Base-by-base conservation (phyloP, 331 rosid species). In the Rosa hybrid region DNA sequence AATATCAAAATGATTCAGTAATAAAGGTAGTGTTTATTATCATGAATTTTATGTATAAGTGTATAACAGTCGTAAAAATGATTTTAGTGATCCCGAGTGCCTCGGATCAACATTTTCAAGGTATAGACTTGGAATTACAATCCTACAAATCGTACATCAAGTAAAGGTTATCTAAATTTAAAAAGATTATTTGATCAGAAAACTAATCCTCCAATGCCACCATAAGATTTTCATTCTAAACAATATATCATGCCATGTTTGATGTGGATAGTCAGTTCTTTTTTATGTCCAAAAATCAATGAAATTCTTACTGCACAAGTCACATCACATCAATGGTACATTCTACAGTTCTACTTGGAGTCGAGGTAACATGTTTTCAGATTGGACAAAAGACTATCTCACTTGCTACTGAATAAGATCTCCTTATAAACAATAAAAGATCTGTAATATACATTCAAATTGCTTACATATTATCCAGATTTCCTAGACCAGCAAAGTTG, bases 391-490 rank as follows among this genome's bases (percentile, higher is more conserved):
- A 49, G 18, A 51, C 57, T 51, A 16, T 51, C 57, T 51, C 57
- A 51, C 20, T 51, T 16, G 0, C 57, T 51, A 1, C 7, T 0
- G 16, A 48, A 18, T 4, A 56, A 20, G 27, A 57, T 18, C 27
- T 51, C 8, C 57, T 20, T 56, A n/a, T 56, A 56, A 56, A 18
- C 62, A 56, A 56, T 20, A 56, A 56, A 56, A 14, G 21, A 53
- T n/a, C 27, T 57, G 27, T 57, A 20, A 62, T 10, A 21, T 59
- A 21, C 9, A 71, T 51, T 63, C 34, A n/a, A 64, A 78, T 44
- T 25, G 70, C 97, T 84, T 83, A 94, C 98, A 90, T 68, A 71
- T 57, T 80, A 13, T 86, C 69, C 16, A 77, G 14, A 0, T 81
- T 12, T 21, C 56, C 7, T 21, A 77, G 78, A 39, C n/a, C 8